Conservation (phyloP, 768 basidiomycete genomes). For the Holtermanniella nyarrowii region DNA sequence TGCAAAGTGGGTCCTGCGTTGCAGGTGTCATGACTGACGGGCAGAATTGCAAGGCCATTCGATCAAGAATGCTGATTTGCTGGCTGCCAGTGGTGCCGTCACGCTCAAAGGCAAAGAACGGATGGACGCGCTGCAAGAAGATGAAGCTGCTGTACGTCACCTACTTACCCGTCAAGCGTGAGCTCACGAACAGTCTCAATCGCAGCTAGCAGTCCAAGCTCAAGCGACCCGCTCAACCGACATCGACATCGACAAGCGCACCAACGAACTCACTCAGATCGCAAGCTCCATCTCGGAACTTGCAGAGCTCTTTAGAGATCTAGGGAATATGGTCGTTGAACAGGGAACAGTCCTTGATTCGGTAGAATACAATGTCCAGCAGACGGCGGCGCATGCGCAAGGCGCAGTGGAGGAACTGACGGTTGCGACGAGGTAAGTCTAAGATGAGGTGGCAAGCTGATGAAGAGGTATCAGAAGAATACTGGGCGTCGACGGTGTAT, state of each 20-base stretch:
- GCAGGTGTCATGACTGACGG: neutral
- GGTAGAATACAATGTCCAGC: conserved; percentile 94
- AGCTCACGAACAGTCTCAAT: conserved; percentile 22
- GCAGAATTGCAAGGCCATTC: conserved; percentile 92
- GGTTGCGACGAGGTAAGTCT: conserved; percentile 63
- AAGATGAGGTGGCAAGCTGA: neutral
- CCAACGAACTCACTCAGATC: conserved; percentile 73
- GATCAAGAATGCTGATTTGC: conserved; percentile 89
- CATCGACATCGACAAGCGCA: conserved; percentile 46
- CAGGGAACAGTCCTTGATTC: conserved; percentile 95
- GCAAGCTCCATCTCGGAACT: conserved; percentile 82
- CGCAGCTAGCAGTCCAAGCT: conserved; percentile 40
- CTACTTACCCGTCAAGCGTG: conserved; percentile 1
- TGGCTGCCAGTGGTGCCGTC: conserved; percentile 75
- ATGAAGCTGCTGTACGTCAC: conserved; percentile 67
- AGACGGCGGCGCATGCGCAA: conserved; percentile 67
- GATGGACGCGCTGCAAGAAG: conserved; percentile 77
- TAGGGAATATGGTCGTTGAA: conserved; percentile 86
- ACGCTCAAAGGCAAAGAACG: conserved; percentile 72
- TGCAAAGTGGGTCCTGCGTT: conserved; percentile 68
- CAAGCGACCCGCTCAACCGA: conserved; percentile 28
- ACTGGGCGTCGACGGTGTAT: conserved; percentile 90
- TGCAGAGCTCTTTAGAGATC: conserved; percentile 92
- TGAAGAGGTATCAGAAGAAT: conserved; percentile 74
- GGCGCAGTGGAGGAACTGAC: conserved; percentile 78